Evolutionary conservation across 1,284 basidiomycete genomes (phyloP).

Genomic region (Athelia sp.): DNA sequence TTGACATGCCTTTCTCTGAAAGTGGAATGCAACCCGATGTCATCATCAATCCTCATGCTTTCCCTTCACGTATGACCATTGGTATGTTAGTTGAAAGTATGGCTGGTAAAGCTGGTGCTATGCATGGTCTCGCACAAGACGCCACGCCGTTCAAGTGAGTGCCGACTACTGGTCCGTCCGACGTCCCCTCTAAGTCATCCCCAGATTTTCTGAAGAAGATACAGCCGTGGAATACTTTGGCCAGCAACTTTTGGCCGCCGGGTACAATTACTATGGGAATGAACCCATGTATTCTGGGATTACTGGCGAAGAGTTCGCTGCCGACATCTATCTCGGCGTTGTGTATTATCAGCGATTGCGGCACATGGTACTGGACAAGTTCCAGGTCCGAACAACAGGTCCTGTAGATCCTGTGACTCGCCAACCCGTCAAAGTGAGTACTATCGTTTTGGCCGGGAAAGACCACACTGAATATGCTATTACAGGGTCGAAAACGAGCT

Average conservation of each 20-base stretch:
- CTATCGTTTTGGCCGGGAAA: slow-evolving; percentile 6
- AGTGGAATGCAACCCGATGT: slow-evolving; percentile 99
- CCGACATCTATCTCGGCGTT: slow-evolving; percentile 97
- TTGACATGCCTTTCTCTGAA: slow-evolving; percentile 99
- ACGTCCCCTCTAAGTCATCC: slow-evolving; percentile 11
- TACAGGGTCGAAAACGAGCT: slow-evolving; percentile 92
- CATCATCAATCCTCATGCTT: slow-evolving; percentile 99
- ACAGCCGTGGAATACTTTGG: slow-evolving; percentile 97
- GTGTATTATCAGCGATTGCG: slow-evolving; percentile 98
- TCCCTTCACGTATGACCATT: slow-evolving; percentile 99
- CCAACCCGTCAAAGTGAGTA: slow-evolving; percentile 90
- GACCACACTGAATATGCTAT: no score
- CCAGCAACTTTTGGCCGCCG: slow-evolving; percentile 87
- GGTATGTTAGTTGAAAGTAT: slow-evolving; percentile 99
- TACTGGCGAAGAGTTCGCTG: slow-evolving; percentile 96
- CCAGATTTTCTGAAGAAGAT: slow-evolving; percentile 91
- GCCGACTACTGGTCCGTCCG: slow-evolving; percentile 1
- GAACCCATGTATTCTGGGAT: slow-evolving; percentile 99
- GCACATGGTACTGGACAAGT: slow-evolving; percentile 99
- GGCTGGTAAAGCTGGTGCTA: slow-evolving; percentile 96
- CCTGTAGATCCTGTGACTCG: slow-evolving; percentile 94
- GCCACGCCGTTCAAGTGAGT: slow-evolving; percentile 94
- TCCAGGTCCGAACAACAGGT: slow-evolving; percentile 97
- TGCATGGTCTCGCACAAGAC: slow-evolving; percentile 98
- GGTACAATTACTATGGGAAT: slow-evolving; percentile 99